phyloP scores from a whole-genome alignment of 176 grass and related monocot genomes.

The Eremochloa ophiuroides region DNA sequence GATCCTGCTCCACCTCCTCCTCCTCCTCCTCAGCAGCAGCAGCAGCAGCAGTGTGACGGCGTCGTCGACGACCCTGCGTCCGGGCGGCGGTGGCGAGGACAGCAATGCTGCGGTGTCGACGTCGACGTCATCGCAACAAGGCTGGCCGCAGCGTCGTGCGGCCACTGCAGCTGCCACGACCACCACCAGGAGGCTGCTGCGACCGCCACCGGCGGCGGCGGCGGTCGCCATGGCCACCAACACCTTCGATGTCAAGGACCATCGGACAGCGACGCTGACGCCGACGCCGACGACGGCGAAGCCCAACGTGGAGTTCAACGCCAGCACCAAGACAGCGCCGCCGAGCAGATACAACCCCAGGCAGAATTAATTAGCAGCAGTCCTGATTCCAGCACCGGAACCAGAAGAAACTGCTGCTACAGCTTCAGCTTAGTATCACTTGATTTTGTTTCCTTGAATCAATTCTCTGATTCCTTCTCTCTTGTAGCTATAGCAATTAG shows the following conservation, averaged over 20 bases:
- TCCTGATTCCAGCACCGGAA: too few relatives aligned
- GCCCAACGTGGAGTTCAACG: constrained; percentile 28
- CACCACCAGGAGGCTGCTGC: constrained; percentile 15
- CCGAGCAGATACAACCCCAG: constrained; percentile 13
- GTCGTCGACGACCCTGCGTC: neutral
- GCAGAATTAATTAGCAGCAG: constrained; percentile 36
- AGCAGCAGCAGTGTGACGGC: too few relatives aligned
- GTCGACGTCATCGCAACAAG: neutral
- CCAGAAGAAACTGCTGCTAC: too few relatives aligned
- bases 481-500: too few relatives aligned
- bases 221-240: neutral
- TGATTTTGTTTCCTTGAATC: too few relatives aligned
- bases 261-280: neutral
- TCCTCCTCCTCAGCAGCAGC: neutral
- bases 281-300: neutral
- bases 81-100: neutral
- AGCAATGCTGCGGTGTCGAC: neutral
- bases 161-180: too few relatives aligned
- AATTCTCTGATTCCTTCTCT: too few relatives aligned
- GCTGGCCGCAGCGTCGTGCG: neutral
- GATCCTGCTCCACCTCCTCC: constrained; percentile 5
- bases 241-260: neutral
- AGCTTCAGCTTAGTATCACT: too few relatives aligned
- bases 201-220: neutral
- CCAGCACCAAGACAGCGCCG: constrained; percentile 23